Evolutionary conservation across 176 grass and related monocot species (phyloP).

Genomic region (Oryza glaberrima): DNA sequence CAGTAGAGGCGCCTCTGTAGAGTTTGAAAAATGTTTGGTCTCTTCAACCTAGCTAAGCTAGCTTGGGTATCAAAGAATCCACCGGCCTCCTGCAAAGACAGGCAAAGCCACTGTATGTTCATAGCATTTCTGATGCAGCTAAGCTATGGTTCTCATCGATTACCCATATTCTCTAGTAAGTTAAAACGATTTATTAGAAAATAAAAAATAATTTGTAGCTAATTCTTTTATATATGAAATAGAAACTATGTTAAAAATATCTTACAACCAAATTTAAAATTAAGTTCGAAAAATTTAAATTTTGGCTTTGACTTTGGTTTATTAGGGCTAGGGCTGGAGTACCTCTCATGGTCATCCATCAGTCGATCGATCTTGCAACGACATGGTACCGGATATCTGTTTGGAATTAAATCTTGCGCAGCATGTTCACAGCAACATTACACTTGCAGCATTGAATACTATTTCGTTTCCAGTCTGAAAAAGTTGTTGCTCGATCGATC

Average conservation of each 20-base stretch:
- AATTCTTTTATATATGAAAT: too few species aligned
- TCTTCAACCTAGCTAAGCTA: not conserved
- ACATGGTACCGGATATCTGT: not conserved
- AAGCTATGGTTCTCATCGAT: not conserved
- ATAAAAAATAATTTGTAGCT: too few species aligned
- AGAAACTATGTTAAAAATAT: too few species aligned
- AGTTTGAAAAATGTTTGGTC: conserved; percentile 29
- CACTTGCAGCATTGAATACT: conserved; percentile 28
- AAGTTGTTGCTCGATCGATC: not conserved
- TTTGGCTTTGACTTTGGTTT: too few species aligned
- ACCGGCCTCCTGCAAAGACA: not conserved
- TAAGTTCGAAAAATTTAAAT: too few species aligned
- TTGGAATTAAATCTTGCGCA: not conserved
- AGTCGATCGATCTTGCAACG: not conserved
- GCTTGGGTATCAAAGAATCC: not conserved
- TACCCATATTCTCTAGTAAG: too few species aligned
- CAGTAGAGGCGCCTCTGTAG: not conserved
- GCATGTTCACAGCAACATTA: conserved; percentile 8
- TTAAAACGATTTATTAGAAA: too few species aligned
- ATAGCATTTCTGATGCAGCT: not conserved
- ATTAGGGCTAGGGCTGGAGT: too few species aligned
- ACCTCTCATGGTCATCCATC: not conserved
- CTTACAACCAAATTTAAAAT: too few species aligned
- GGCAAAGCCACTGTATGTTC: not conserved
- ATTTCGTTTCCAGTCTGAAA: conserved; percentile 30